Base-by-base conservation (phyloP, 257 asterid species). In the Forsythia viridissima region DNA sequence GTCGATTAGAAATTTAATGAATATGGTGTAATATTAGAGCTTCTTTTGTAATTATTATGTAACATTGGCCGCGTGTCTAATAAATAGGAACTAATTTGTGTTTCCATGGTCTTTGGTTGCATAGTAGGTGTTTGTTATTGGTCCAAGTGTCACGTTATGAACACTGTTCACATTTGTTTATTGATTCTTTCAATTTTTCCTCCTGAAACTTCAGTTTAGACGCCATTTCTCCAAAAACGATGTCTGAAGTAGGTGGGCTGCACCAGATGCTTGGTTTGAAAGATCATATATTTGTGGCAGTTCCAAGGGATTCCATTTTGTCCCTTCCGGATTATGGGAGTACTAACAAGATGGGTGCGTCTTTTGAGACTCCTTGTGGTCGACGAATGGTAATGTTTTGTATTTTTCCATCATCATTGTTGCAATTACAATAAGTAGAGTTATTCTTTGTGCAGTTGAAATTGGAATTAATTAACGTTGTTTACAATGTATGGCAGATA, bases 331-430 rank as follows among this genome's bases (percentile, higher is more conserved):
- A 89, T 13, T 78, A 83, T 78, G 90, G 83, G 75, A 83, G 94
- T 80, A 71, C 89, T 70, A 93, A 93, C 84, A 91, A 79, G 87
- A 78, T 34, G 8, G 99, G 97, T 76, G 97, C 98, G 59, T 95
- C 99, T 12, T 95, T 95, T 70, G 97, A 93, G 85, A 93, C 96
- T 72, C 97, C 98, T 66, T 84, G 81, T 41, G 97, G 99, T 69
- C 98, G 98, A 71, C 84, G 86, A 74, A 82, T 89, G 96, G 99
- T 95, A 80, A 70, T 71, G 59, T 79, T 24, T 21, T 41, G 7
- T 42, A n/a, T n/a, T 41, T 44, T 51, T 44, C 69, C 59, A 18
- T 65, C 39, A 18, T 66, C 42, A 51, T 51, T 20, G 15, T 73
- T 30, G 21, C 48, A 73, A 12, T 73, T 48, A 52, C 11, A n/a